Percentiles rank a stretch among this genome's conserved stretches.
Evolutionary conservation across 177 flowering plant species (phyloP).

Genomic region (Vitis hybrid): DNA sequence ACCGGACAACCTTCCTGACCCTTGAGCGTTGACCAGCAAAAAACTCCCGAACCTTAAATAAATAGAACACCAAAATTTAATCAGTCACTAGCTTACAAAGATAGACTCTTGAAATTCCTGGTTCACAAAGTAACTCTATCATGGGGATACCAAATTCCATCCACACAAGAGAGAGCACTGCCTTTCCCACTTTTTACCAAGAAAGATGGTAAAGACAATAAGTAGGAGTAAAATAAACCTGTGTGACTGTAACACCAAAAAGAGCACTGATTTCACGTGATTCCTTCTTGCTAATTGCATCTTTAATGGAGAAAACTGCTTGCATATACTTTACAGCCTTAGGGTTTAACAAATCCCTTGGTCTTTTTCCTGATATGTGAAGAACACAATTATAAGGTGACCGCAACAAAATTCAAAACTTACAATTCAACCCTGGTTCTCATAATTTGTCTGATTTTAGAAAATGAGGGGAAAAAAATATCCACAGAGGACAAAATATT

Average conservation of each 20-base stretch:
- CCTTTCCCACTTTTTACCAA: not conserved
- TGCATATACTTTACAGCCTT: conserved; percentile 95
- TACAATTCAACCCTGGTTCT: not conserved
- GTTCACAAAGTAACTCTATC: not conserved
- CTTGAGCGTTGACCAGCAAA: conserved; percentile 81
- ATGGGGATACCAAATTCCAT: not conserved
- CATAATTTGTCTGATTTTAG: not conserved
- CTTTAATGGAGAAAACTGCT: conserved; percentile 80
- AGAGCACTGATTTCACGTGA: conserved; percentile 90
- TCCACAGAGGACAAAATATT: not conserved
- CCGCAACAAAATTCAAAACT: not conserved
- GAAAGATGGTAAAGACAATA: not conserved
- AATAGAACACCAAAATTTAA: conserved; percentile 1
- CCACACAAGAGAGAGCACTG: no score
- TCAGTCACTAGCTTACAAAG: not conserved
- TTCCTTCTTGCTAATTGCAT: conserved; percentile 90
- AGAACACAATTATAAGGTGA: not conserved
- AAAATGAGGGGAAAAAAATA: not conserved
- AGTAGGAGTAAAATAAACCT: conserved; percentile 41
- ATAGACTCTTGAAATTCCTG: not conserved
- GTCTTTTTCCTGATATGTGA: conserved; percentile 75
- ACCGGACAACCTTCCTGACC: conserved; percentile 70
- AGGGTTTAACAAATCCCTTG: conserved; percentile 89
- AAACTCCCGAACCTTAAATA: conserved; percentile 74
- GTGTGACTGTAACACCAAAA: conserved; percentile 83